These are phyloP conservation scores for Hypoxylon cercidicola DNA, from an alignment of 495 filamentous ascomycete species.

Conservation along the genomic window DNA sequence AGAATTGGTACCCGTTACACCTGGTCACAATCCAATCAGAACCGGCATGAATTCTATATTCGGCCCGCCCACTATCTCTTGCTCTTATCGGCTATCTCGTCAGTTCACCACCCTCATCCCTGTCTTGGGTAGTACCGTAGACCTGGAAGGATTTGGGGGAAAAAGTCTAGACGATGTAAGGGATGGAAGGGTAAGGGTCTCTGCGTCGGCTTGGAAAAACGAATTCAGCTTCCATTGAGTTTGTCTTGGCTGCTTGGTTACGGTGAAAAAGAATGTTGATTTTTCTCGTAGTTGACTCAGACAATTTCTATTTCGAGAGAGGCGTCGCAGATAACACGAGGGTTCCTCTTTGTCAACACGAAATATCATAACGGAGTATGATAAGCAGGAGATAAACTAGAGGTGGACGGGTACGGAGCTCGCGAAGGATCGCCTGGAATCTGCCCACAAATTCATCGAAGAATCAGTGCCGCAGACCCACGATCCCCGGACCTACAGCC, in stretches of 20 bases:
- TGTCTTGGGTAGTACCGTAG: slow-evolving; percentile 13
- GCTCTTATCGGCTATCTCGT: slow-evolving; percentile 35
- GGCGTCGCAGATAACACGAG: background rate
- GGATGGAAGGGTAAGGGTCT: slow-evolving; percentile 7
- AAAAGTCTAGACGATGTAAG: slow-evolving; percentile 25
- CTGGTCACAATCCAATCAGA: slow-evolving; percentile 23
- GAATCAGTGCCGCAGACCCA: background rate
- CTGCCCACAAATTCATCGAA: slow-evolving; percentile 27
- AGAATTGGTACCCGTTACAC: slow-evolving; percentile 7
- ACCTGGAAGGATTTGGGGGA: slow-evolving; percentile 19
- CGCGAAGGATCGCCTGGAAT: slow-evolving; percentile 32
- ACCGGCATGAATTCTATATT: slow-evolving; percentile 27
- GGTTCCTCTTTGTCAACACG: slow-evolving; percentile 12
- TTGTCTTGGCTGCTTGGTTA: background rate
- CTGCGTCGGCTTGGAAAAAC: background rate
- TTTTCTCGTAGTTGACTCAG: background rate
- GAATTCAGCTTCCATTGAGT: background rate
- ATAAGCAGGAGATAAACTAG: slow-evolving; percentile 3
- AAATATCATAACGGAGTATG: slow-evolving; percentile 20
- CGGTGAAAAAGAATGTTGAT: background rate
- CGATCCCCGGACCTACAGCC: slow-evolving; percentile 17
- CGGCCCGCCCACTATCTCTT: slow-evolving; percentile 36
- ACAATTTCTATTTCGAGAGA: background rate
- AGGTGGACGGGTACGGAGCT: slow-evolving; percentile 22
- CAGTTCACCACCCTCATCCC: background rate